Evolutionary conservation across 1,284 basidiomycete genomes (phyloP).

Genomic region (Ceratobasidium sp.): DNA sequence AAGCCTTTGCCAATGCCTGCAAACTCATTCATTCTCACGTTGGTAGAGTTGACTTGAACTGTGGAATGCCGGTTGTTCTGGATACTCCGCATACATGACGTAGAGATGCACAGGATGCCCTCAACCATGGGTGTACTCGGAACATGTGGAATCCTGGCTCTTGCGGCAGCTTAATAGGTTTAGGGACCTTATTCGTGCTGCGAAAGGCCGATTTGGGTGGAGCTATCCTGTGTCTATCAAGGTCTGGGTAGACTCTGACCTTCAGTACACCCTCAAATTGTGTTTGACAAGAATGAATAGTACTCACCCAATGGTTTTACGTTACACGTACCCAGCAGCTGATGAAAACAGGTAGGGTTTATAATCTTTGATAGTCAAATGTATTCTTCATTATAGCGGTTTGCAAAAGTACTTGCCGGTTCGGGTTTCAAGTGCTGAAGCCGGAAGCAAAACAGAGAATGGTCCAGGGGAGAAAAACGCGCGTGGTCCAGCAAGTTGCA

Average conservation of each 20-base stretch:
- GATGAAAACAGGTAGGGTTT: constrained; percentile 55
- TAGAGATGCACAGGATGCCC: constrained; percentile 56
- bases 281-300: background rate
- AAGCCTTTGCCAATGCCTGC: constrained; percentile 63
- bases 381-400: too few relatives aligned
- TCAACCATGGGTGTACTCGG: constrained; percentile 63
- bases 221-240: constrained; percentile 66
- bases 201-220: constrained; percentile 63
- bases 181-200: constrained; percentile 62
- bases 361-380: too few relatives aligned
- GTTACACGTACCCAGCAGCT: constrained; percentile 61
- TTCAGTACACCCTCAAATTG: constrained; percentile 51
- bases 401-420: too few relatives aligned
- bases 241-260: constrained; percentile 65
- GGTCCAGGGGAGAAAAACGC: too few relatives aligned
- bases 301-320: background rate
- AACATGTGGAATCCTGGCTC: constrained; percentile 66
- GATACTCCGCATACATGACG: background rate
- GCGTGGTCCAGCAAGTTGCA: too few relatives aligned
- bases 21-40: constrained; percentile 62
- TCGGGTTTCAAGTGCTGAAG: too few relatives aligned
- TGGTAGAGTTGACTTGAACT: constrained; percentile 68
- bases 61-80: constrained; percentile 52
- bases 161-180: constrained; percentile 62
- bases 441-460: too few relatives aligned